Evolutionary conservation across 148 eudicot genomes (phyloP), one percentile per base, ranked within the genome.

Genomic region (Silene uniflora): DNA sequence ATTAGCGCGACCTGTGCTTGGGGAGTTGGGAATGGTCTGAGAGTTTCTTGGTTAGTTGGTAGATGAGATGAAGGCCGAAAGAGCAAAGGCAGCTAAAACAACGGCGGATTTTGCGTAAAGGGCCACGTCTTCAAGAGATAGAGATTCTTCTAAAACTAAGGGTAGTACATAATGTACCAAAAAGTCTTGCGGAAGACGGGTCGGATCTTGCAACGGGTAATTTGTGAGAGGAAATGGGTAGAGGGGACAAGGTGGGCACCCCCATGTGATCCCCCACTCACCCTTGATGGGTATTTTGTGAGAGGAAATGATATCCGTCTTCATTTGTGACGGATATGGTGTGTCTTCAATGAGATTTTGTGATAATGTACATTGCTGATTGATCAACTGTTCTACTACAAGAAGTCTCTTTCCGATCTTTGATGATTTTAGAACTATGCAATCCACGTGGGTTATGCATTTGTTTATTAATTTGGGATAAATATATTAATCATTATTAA

Each of bases 21-120:
- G n/a, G n/a, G n/a, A n/a, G n/a, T n/a, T n/a, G n/a, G 35, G 35
- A 5, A 32, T 32, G 35, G 5, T 0, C 5, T 32, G 35, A 32
- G 35, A 29, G 3, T 32, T 32, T 32, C n/a, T n/a, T 29, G 4
- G 44, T 83, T 79, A 84, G 91, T 81, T 88, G 93, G 86, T 86
- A 84, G 75, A 79, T 70, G 79, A 39, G 10, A 39, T 39, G 44
- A 7, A 39, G 8, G 44, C 44, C 8, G 44, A 39, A 54, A 27
- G 74, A 61, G 24, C 25, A 5, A 23, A 78, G 25, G 10, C 76
- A 88, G 90, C 92, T 77, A 27, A 86, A 88, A 79, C 77, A 49
- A 66, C 93, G 93, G 84, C 96, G 98, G 83, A 85, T 89, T 82
- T 85, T 62, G 79, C 96, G 91, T 83, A 49, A 49, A 63, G 65